Conservation (phyloP, 1,139 yeast genomes). For the Wickerhamomyces sp. region DNA sequence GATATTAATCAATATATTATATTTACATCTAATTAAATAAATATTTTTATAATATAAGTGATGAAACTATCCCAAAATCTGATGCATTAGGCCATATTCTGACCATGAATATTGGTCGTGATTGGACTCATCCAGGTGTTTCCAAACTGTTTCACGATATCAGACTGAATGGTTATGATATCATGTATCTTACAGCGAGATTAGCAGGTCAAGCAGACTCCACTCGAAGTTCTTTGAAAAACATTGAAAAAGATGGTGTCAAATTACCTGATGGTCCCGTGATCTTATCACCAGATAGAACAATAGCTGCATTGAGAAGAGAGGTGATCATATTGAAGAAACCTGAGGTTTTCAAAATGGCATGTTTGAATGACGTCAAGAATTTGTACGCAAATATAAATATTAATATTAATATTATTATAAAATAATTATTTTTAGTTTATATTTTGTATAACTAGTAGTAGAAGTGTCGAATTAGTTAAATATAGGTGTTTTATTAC, state of each 20-base stretch:
- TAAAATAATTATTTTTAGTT: too few species aligned
- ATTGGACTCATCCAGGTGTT: conserved; percentile 98
- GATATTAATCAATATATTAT: too few species aligned
- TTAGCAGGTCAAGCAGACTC: conserved; percentile 95
- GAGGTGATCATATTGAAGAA: conserved; percentile 92
- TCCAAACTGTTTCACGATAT: conserved; percentile 88
- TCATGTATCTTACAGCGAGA: conserved; percentile 89
- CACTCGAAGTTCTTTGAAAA: conserved; percentile 77
- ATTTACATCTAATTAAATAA: too few species aligned
- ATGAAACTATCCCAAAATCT: conserved; percentile 96
- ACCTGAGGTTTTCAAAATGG: conserved; percentile 98
- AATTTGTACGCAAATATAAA: conserved; percentile 47
- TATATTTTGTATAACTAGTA: too few species aligned
- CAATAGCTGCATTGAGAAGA: conserved; percentile 89
- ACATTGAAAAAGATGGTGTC: conserved; percentile 71
- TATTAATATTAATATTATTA: too few species aligned
- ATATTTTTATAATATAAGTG: too few species aligned
- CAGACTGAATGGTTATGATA: conserved; percentile 80
- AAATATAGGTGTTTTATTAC: too few species aligned
- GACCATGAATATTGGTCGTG: conserved; percentile 90
- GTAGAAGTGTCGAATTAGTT: too few species aligned
- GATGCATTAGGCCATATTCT: conserved; percentile 97
- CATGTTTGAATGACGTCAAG: conserved; percentile 84
- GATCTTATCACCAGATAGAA: conserved; percentile 90
- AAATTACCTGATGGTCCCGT: conserved; percentile 90